phyloP scores from a whole-genome alignment of 2,329 filamentous ascomycete species.

The Pseudogymnoascus sp. region DNA sequence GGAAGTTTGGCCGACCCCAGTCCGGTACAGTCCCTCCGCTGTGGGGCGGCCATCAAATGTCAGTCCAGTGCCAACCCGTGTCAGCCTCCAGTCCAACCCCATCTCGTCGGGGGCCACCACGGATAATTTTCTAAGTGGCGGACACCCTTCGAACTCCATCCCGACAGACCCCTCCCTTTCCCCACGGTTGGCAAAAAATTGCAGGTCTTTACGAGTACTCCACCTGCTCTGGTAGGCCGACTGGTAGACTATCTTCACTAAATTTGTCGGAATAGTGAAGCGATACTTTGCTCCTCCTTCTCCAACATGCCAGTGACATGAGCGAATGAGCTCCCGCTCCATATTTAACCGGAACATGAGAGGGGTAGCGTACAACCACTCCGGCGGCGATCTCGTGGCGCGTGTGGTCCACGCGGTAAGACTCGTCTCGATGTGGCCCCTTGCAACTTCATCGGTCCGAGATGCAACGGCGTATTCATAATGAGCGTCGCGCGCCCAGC shows the following conservation, averaged over 20 bases:
- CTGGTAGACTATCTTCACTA: neutral
- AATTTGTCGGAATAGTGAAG: neutral
- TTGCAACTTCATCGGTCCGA: conserved; percentile 1
- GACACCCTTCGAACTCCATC: neutral
- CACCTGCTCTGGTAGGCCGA: neutral
- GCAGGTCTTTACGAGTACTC: neutral
- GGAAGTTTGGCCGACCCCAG: conserved; percentile 4
- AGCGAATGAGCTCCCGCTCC: neutral
- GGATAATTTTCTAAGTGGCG: conserved; percentile 3
- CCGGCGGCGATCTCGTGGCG: conserved; percentile 7
- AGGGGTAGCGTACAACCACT: conserved; percentile 2
- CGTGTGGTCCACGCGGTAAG: conserved; percentile 3
- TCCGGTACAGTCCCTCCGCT: neutral
- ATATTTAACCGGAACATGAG: conserved; percentile 5
- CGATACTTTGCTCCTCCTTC: neutral
- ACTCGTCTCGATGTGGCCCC: neutral
- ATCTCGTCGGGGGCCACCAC: neutral
- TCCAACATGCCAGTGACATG: neutral
- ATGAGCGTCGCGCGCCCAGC: conserved; percentile 6
- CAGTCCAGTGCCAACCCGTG: neutral
- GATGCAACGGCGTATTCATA: neutral
- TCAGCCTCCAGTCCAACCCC: neutral
- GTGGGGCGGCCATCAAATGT: neutral
- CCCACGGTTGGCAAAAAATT: no score
- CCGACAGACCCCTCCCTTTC: neutral